Base-by-base conservation (phyloP, 352 stramenopile species). In the Pythium inflatum region DNA sequence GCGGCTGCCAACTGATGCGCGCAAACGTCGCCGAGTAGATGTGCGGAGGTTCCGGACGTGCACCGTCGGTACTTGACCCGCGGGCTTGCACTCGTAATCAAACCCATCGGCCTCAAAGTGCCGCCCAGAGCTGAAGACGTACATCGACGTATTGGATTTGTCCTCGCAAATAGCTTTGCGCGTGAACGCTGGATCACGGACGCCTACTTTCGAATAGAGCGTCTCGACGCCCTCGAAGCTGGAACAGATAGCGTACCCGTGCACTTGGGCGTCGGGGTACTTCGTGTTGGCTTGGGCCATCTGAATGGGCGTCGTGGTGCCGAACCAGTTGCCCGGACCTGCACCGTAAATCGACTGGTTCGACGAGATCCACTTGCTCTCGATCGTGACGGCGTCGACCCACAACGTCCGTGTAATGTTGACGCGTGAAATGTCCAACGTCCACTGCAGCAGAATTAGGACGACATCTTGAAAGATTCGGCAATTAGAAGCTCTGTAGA, bases 201-300 rank as follows among this genome's bases (percentile, higher is more conserved):
- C 16, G 9, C 9, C 16, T 16, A 43, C 9, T 16, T 16, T 43
- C 36, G 36, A 43, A 43, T 43, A 16, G 33, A 73, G 45, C 14
- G 66, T 55, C 27, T 61, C 62, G 1, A 14, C 62, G 20, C 57
- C 65, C 6, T 57, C 25, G 2, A 54, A 34, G 43, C 65, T 70
- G 14, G 74, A 2, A 30, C 73, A 76, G 0, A 69, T 36, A 14
- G 34, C 61, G 1, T 38, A 36, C n/a, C 62, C 64, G 30, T 74
- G 59, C 4, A 76, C 61, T 3, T 9, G 20, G 33, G 20, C 55
- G 38, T 51, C 36, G 16, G 36, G 36, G 16, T 9, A 43, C 9
- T 16, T 43, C 36, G 36, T 16, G 16, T 43, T 43, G 36, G 36
- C 36, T 43, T 43, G n/a, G n/a, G n/a, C n/a, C n/a, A n/a, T n/a